These are phyloP conservation scores for Aristolochia contorta DNA, from an alignment of 164 flowering plant species.

Conservation along the genomic window DNA sequence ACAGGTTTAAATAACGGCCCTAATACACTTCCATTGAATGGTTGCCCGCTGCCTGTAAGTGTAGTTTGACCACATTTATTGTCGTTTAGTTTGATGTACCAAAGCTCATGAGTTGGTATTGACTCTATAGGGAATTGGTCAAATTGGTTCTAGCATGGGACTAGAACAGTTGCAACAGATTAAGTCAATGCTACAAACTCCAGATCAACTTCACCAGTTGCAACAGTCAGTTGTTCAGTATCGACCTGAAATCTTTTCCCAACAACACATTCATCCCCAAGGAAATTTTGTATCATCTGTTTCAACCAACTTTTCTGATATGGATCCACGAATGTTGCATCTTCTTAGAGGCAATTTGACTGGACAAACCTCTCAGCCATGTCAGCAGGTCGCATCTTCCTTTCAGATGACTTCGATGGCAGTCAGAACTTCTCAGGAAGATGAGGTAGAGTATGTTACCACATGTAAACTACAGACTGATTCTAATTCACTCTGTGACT, in stretches of 20 bases:
- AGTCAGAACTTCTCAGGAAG: neutral
- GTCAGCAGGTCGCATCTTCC: neutral
- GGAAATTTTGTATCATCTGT: conserved; percentile 19
- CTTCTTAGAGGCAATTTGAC: conserved; percentile 48
- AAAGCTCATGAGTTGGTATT: neutral
- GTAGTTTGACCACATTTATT: neutral
- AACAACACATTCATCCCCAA: conserved; percentile 55
- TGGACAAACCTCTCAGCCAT: conserved; percentile 56
- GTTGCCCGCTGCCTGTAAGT: conserved; percentile 83
- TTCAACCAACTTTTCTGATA: conserved; percentile 42
- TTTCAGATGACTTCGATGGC: neutral
- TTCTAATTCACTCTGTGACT: no score
- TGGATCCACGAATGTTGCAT: conserved; percentile 51
- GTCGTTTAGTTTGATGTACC: neutral
- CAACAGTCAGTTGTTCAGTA: conserved; percentile 47
- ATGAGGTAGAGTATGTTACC: neutral
- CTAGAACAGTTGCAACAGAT: conserved; percentile 33
- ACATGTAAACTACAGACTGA: no score
- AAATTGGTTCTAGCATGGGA: conserved; percentile 47
- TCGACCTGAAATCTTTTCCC: conserved; percentile 62
- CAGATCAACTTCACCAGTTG: conserved; percentile 57
- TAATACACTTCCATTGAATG: conserved; percentile 58
- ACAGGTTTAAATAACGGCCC: conserved; percentile 60
- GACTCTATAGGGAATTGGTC: conserved; percentile 58
- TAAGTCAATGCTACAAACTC: conserved; percentile 46